These are phyloP conservation scores for Eruca vesicaria DNA, from an alignment of 441 rosid species.

Conservation along the genomic window DNA sequence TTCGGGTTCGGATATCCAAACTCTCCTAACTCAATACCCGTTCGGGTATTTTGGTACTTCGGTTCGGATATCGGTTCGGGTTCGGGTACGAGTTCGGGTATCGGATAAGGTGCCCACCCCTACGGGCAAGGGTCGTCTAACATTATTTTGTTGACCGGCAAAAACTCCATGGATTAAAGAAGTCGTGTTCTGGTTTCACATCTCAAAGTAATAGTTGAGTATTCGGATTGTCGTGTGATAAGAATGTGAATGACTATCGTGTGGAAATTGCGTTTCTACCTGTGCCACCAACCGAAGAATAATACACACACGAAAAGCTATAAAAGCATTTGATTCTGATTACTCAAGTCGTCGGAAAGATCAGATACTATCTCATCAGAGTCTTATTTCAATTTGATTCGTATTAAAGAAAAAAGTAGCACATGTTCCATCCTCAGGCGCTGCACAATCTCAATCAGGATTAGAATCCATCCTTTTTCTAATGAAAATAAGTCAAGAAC, in stretches of 20 bases:
- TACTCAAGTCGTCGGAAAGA: neutral
- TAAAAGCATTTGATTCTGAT: constrained; percentile 5
- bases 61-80: too few species aligned
- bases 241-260: neutral
- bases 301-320: neutral
- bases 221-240: neutral
- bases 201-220: neutral
- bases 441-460: neutral
- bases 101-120: too few species aligned
- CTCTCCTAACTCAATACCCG: too few species aligned
- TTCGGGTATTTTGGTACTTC: too few species aligned
- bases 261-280: neutral
- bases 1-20: too few species aligned
- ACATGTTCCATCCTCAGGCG: neutral
- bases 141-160: neutral
- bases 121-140: neutral
- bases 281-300: neutral
- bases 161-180: neutral
- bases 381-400: neutral
- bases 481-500: neutral
- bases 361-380: neutral
- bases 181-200: neutral
- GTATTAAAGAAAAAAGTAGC: neutral
- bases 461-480: neutral
- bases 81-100: too few species aligned